A percentile compares a stretch with the other conserved stretches of the same genome.
phyloP scores from a whole-genome alignment of 2,329 filamentous ascomycete species.

The Lomentospora prolificans region DNA sequence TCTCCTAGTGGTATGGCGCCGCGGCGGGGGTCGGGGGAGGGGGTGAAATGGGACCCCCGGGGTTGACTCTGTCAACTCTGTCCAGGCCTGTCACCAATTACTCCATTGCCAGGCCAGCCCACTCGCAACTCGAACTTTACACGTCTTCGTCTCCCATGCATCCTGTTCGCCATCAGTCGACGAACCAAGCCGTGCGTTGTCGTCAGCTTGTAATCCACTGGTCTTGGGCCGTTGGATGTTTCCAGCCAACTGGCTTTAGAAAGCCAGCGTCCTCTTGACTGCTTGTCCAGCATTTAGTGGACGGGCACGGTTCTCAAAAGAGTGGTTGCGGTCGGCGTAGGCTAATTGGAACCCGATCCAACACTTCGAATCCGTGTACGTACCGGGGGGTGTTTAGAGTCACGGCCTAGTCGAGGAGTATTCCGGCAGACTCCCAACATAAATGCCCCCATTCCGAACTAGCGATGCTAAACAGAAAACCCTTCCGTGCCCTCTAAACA shows the following conservation, averaged over 20 bases:
- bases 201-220: not conserved
- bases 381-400: not conserved
- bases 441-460: constrained; percentile 1
- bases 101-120: not conserved
- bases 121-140: not conserved
- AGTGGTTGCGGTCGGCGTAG: not conserved
- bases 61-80: not conserved
- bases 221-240: no score
- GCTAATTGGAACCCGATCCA: not conserved
- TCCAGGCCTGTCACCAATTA: not conserved
- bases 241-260: not conserved
- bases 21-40: no score
- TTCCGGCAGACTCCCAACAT: not conserved
- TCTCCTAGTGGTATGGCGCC: not conserved
- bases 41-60: not conserved
- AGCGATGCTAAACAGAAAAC: not conserved
- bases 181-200: not conserved
- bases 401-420: not conserved
- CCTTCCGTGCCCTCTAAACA: constrained; percentile 1
- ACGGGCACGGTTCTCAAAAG: not conserved
- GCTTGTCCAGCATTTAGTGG: not conserved
- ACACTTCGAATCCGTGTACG: not conserved
- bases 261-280: not conserved
- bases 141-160: not conserved
- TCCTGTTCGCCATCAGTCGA: not conserved